Base-by-base conservation (phyloP, 1,284 basidiomycete genomes). In the Anthracocystis walkeri region DNA sequence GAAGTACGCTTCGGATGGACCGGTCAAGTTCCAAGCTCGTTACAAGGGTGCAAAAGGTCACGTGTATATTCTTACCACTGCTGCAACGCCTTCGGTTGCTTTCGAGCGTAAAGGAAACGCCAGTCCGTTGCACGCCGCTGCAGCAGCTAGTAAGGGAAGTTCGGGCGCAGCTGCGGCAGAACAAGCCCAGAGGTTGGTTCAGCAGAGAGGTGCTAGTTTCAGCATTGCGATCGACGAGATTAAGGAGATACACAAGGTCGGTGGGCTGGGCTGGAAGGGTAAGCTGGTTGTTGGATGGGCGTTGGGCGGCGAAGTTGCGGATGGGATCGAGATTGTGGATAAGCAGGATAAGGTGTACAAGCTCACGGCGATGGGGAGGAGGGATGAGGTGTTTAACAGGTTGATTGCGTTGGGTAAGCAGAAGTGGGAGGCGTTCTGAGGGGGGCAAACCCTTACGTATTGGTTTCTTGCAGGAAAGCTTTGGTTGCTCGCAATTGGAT, bases 371-470 rank as follows among this genome's bases (percentile, higher is more conserved):
- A 72, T 85, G 65, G 80, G 80, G 4, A 74, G 84, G 44, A 65
- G 84, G 25, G 84, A 85, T 61, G 84, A 85, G 59, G 73, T 85
- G 25, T 85, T 85, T 55, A 85, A 85, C 58, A 60, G 84, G 6
- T 64, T 85, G 23, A 60, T 83, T 27, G 60, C 80, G 38, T 27
- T 80, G 7, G 77, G 77, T 14, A 71, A 44, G 27, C 73, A 76
- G 62, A 68, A 70, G 52, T 78, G 77, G 77, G 77, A 78, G 58
- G 61, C 68, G 2, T 78, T 69, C 60, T 78, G 44, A 53, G 23
- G 14, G 11, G n/a, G n/a, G n/a, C n/a, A n/a, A n/a, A 21, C 21
- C 4, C n/a, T 33, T 20, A n/a, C n/a, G n/a, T n/a, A n/a, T n/a
- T n/a, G n/a, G n/a, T n/a, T n/a, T n/a, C n/a, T n/a, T n/a, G n/a